A percentile compares a stretch with the other conserved stretches of the same genome.
Conservation (phyloP, 2,329 filamentous ascomycete species). For the Trichocomaceae sp. region DNA sequence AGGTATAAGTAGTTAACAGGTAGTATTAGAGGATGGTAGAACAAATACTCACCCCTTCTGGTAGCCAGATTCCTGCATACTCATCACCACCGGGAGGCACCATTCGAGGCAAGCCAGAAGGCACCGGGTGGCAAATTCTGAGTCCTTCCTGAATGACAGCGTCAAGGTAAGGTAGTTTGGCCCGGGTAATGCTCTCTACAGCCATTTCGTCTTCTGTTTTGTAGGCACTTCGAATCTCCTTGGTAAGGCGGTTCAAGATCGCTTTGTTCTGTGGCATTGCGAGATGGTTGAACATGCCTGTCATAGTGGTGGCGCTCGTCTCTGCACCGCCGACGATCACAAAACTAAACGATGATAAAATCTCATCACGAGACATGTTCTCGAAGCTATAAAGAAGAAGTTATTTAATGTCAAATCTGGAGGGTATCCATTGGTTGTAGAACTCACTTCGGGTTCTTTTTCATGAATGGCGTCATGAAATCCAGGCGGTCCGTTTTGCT, state of each 20-base stretch:
- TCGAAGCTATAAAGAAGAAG: not conserved
- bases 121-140: conserved; percentile 35
- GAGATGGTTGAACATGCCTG: not conserved
- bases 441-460: not conserved
- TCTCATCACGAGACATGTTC: not conserved
- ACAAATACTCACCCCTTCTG: not conserved
- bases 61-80: not conserved
- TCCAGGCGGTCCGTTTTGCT: not conserved
- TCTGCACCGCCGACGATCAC: not conserved
- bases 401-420: not conserved
- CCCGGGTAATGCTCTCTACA: conserved; percentile 19
- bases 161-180: conserved; percentile 33
- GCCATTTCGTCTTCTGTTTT: conserved; percentile 33
- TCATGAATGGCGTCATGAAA: conserved; percentile 1
- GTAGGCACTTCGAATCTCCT: conserved; percentile 39
- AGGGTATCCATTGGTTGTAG: too few relatives aligned
- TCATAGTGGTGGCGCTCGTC: not conserved
- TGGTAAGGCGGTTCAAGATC: conserved; percentile 24
- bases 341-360: not conserved
- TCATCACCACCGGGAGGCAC: conserved; percentile 10
- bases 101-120: conserved; percentile 19
- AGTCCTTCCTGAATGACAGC: conserved; percentile 41
- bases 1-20: too few relatives aligned
- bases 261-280: conserved; percentile 23
- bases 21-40: too few relatives aligned